Base-by-base conservation (phyloP, 73 alveolate species). In the Paramecium primaurelia region DNA sequence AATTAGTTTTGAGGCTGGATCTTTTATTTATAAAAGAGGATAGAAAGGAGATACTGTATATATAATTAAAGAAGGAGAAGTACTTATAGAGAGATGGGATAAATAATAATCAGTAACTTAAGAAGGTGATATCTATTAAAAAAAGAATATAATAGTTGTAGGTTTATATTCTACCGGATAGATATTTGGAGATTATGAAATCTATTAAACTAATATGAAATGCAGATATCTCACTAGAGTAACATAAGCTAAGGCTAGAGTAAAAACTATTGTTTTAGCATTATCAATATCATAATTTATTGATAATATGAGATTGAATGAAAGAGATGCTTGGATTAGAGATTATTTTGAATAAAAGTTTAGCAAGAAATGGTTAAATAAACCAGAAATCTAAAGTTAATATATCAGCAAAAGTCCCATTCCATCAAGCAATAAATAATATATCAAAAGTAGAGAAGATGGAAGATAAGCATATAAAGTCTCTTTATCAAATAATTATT, bases 151-250 rank as follows among this genome's bases (percentile, higher is more conserved):
- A 1, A 37, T 22, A 34, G 59, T 37, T 18, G 9, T 75, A 4
- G 88, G 88, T 0, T 22, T 75, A 16, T 75, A 75, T 38, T 75
- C 88, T 6, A 34, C 42, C 16, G 88, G 88, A 75, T 75, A 75
- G 34, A 36, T 75, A 14, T 22, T 75, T 34, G 88, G 88, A 34
- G 88, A 75, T 75, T 75, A 75, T 36, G 88, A 75, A 45, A 30
- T 75, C n/a, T 75, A 75, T 38, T 26, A 54, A 54, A 54, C 69
- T n/a, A 54, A 54, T 54, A 54, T 54, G 69, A 68, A 68, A 68
- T 68, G 49, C 5, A 68, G 49, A 12, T 25, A 14, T 68, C 28
- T 68, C 12, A 68, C 85, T 3, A 68, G 85, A 68, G 28, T 68
- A 1, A 68, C 85, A 4, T 36, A 68, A 36, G 85, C 85, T 28